Percentiles rank a stretch among this genome's conserved stretches.
Conservation (phyloP, 345 rosid species). For the Hibiscus syriacus region DNA sequence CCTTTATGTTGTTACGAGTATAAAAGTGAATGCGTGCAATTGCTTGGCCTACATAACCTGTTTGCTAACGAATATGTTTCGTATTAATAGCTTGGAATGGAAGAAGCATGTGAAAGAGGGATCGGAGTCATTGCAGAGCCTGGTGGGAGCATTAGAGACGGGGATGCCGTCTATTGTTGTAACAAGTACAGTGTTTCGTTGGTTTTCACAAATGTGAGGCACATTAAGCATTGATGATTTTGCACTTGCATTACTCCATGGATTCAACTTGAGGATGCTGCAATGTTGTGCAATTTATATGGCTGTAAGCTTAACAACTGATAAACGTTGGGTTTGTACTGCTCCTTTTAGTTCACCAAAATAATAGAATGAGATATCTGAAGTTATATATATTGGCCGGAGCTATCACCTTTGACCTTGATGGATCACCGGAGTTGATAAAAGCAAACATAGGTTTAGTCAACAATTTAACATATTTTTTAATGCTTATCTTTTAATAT, state of each 20-base stretch:
- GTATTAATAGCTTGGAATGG: constrained; percentile 75
- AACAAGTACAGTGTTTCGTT: constrained; percentile 82
- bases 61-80: constrained; percentile 4
- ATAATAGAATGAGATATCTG: neutral
- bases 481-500: too few relatives aligned
- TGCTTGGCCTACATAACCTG: too few relatives aligned
- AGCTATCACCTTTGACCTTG: too few relatives aligned
- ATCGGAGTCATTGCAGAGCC: constrained; percentile 85
- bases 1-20: neutral
- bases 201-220: constrained; percentile 73
- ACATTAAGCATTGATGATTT: constrained; percentile 63
- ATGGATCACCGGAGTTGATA: too few relatives aligned
- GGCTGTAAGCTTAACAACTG: neutral
- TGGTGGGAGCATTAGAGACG: constrained; percentile 86
- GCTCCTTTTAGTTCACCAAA: neutral
- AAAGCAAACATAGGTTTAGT: too few relatives aligned
- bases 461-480: too few relatives aligned
- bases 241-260: neutral
- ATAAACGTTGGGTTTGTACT: neutral
- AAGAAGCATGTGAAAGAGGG: constrained; percentile 85
- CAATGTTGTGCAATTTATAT: neutral
- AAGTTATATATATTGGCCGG: too few relatives aligned
- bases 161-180: constrained; percentile 85
- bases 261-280: neutral
- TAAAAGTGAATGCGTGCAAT: too few relatives aligned